Percentiles rank a stretch among this genome's conserved stretches.
These are phyloP conservation scores for Jacaranda copaia DNA, from an alignment of 257 asterid species.

Conservation along the genomic window DNA sequence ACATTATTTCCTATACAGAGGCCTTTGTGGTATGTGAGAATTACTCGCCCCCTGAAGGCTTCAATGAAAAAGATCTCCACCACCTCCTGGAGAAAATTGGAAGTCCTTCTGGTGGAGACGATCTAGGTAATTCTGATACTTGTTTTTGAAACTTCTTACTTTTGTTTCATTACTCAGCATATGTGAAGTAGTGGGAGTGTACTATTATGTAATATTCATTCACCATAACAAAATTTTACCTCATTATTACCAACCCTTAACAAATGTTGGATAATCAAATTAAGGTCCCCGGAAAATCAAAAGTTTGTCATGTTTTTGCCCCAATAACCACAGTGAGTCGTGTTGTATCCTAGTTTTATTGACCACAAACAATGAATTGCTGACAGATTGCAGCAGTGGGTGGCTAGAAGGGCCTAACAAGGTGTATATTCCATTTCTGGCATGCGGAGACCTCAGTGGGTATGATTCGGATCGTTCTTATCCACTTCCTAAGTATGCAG, in stretches of 20 bases:
- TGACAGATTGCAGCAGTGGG: constrained; percentile 95
- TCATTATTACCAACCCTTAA: too few relatives aligned
- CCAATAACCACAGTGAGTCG: not conserved
- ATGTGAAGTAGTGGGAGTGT: too few relatives aligned
- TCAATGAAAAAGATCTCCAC: constrained; percentile 82
- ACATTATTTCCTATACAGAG: constrained; percentile 58
- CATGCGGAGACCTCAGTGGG: constrained; percentile 95
- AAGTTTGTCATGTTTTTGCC: not conserved
- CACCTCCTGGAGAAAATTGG: constrained; percentile 92
- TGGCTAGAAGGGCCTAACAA: constrained; percentile 97
- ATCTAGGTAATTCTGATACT: constrained; percentile 60
- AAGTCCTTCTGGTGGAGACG: constrained; percentile 93
- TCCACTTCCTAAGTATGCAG: constrained; percentile 78
- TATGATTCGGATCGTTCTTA: constrained; percentile 87
- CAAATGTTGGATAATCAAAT: too few relatives aligned
- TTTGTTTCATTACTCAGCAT: not conserved
- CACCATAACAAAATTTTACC: too few relatives aligned
- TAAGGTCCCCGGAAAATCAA: too few relatives aligned
- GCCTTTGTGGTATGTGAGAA: constrained; percentile 97
- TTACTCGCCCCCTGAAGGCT: constrained; percentile 95
- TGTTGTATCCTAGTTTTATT: too few relatives aligned
- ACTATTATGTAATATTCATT: too few relatives aligned
- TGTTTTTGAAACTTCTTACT: not conserved
- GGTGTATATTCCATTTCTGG: constrained; percentile 92
- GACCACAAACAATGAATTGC: not conserved